Evolutionary conservation across 495 filamentous ascomycete genomes (phyloP), one percentile per base, ranked within the genome.

Genomic region (Hypoxylon intermedium): DNA sequence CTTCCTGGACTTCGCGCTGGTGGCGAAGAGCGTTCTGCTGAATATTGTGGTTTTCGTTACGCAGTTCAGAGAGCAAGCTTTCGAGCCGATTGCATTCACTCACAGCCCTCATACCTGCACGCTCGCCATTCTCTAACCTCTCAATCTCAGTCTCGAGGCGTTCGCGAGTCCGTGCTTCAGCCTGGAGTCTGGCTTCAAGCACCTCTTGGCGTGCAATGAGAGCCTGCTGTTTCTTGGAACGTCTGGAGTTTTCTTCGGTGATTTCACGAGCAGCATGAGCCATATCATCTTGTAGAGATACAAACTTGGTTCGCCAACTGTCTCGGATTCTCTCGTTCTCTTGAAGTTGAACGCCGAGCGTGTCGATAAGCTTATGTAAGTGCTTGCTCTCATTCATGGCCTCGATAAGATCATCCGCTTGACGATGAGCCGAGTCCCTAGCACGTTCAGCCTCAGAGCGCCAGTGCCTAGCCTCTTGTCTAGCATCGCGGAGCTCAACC

Each of bases 271-370:
- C 86, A n/a, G 89, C 85, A 46, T 75, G 78, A 9, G 85, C 82
- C 87, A 98, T 91, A 51, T 97, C 90, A 61, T 89, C 83, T 75
- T 97, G 92, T 42, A 98, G 75, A 48, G 80, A 82, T 62, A 92
- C 84, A 66, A 96, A 87, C 70, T 92, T 93, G 67, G 81, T 79
- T 59, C 89, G 85, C 76, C 96, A 88, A 64, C 78, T 83, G 62
- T 92, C 89, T 47, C 91, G 86, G 58, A 89, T 82, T 58, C 85
- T 83, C 69, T 90, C 85, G 70, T 87, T 90, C 73, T 97, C 93
- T 74, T 96, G 87, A 45, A 96, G 84, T 66, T 97, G 90, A 37
- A 80, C 78, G 56, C 83, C 82, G 54, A 93, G 77, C 4, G 82
- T 83, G 58, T 87, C 82, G 63, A 95, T 83, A 20, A 83, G 84